Conservation (phyloP, 2,329 filamentous ascomycete genomes). For the Fusarium anguioides region DNA sequence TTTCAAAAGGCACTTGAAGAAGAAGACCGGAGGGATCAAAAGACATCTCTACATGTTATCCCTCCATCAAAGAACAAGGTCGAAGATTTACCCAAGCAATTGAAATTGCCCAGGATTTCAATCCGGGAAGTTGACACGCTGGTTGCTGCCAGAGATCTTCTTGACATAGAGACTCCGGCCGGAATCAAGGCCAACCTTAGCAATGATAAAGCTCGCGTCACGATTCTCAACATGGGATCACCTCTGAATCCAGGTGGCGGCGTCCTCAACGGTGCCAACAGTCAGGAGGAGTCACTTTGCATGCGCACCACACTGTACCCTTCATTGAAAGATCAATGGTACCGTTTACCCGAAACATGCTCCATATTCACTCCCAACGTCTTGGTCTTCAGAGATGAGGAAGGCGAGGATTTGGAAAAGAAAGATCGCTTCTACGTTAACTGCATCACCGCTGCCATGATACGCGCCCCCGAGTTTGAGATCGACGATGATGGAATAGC, state of each 20-base stretch:
- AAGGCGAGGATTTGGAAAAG: constrained; percentile 52
- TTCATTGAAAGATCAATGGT: constrained; percentile 67
- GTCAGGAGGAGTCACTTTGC: constrained; percentile 72
- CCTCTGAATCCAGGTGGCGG: constrained; percentile 70
- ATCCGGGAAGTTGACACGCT: constrained; percentile 65
- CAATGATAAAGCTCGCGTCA: constrained; percentile 52
- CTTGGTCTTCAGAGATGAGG: constrained; percentile 63
- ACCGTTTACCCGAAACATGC: constrained; percentile 68
- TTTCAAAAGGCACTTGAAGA: not conserved
- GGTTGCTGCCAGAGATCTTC: constrained; percentile 55
- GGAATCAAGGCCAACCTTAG: constrained; percentile 3
- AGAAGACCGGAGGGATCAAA: constrained; percentile 39
- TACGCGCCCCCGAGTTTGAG: constrained; percentile 66
- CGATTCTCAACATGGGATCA: constrained; percentile 73
- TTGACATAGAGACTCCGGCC: not conserved
- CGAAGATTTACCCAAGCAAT: not conserved
- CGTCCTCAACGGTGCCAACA: constrained; percentile 67
- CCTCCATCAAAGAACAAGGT: not conserved
- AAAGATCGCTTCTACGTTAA: constrained; percentile 69
- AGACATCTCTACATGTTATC: constrained; percentile 42
- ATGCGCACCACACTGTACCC: constrained; percentile 69
- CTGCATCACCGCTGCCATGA: constrained; percentile 67
- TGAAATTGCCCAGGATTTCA: constrained; percentile 51
- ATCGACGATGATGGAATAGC: constrained; percentile 48
- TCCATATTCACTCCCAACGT: constrained; percentile 68